A percentile compares a stretch with the other conserved stretches of the same genome.
Conservation (phyloP, 345 rosid species). For the Eucalyptus lansdowneana region DNA sequence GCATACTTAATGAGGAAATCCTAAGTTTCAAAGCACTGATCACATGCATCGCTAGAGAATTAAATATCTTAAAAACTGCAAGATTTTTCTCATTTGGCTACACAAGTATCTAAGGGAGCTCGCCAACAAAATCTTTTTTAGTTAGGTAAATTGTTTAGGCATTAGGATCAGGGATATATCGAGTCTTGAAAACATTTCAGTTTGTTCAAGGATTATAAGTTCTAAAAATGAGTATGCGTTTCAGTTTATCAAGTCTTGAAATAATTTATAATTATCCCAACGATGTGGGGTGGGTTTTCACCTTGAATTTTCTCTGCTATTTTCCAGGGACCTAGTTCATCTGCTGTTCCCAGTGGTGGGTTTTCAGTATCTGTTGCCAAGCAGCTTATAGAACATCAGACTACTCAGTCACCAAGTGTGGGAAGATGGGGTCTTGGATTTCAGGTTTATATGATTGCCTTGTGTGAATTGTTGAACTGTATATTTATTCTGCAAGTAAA, state of each 20-base stretch:
- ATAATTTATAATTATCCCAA: not conserved
- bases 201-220: not conserved
- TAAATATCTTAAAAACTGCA: not conserved
- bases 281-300: not conserved
- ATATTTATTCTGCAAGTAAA: not conserved
- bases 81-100: not conserved
- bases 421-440: conserved; percentile 97
- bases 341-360: not conserved
- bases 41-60: not conserved
- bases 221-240: not conserved
- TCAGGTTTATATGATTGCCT: conserved; percentile 32
- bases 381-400: not conserved
- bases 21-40: not conserved
- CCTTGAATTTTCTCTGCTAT: not conserved
- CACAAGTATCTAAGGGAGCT: not conserved
- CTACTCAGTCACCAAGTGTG: conserved; percentile 41
- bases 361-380: not conserved
- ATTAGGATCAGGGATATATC: not conserved
- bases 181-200: not conserved
- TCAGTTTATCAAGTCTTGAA: not conserved
- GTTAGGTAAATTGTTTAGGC: not conserved
- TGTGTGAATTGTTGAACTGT: not conserved
- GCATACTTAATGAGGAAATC: not conserved
- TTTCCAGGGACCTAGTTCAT: not conserved
- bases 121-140: not conserved